Base-by-base conservation (phyloP, 805 yeast genomes). In the Jamesozyma jinghongensis region DNA sequence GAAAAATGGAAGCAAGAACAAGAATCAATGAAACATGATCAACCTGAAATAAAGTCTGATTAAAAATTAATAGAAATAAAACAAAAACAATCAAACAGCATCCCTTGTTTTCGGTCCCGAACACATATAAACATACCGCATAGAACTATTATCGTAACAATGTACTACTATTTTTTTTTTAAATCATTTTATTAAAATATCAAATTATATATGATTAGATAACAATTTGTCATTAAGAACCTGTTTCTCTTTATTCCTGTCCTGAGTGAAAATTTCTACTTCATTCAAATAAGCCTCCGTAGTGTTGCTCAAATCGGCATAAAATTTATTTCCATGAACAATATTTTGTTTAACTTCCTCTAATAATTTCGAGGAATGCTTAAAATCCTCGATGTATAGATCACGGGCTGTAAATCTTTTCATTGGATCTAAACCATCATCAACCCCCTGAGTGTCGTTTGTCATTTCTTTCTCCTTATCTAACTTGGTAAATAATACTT, bases 251-350 rank as follows among this genome's bases (percentile, higher is more conserved):
- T 68, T 51, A 37, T 81, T 63, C 36, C 85, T 60, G 12, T 61
- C 53, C 25, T 68, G 62, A n/a, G 75, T 71, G 54, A 65, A 81
- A 13, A 64, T 62, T 45, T 73, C 76, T 46, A 80, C 70, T 32
- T 72, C 75, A 12, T 61, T 59, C 32, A 71, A 52, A 17, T 78
- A 69, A 2, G 50, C 59, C 22, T 65, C 62, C 5, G 75, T 69
- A 39, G 73, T 72, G 7, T 57, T 58, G 25, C 70, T 62, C 45
- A 85, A 73, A 40, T 79, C 81, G 30, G 68, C 68, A 62, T 88
- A 88, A 54, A 87, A 87, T 40, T 70, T 69, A 0, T 74, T 51
- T 0, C 95, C 96, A 50, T 81, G 83, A 25, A 70, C 70, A 20
- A 85, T 56, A 53, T 84, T 81, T 4, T 68, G 63, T 14, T 70